These are phyloP conservation scores for Termitomyces sp. DNA, from an alignment of 768 basidiomycete genomes.

Conservation along the genomic window DNA sequence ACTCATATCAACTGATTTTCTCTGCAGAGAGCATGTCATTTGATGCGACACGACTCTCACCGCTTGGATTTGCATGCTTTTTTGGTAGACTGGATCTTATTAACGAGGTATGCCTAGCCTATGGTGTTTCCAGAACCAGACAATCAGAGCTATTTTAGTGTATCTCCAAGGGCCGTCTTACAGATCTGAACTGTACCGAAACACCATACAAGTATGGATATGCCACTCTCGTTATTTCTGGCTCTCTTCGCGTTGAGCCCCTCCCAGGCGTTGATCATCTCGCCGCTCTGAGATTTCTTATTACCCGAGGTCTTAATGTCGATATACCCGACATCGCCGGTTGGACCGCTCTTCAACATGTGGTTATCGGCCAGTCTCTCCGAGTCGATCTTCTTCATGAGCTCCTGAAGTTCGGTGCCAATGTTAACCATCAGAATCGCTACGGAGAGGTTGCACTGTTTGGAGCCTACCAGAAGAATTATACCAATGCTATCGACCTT, in stretches of 20 bases:
- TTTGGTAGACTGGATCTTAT: constrained; percentile 16
- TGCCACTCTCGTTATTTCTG: constrained; percentile 30
- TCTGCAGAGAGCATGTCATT: constrained; percentile 21
- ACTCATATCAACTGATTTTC: background rate
- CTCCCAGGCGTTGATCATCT: background rate
- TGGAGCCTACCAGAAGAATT: constrained; percentile 24
- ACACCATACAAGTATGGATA: constrained; percentile 40
- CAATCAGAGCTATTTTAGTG: background rate
- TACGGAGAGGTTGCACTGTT: constrained; percentile 41
- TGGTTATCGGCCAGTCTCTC: constrained; percentile 22
- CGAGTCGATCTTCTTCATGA: constrained; percentile 26
- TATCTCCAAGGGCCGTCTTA: constrained; percentile 13
- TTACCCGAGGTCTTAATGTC: constrained; percentile 32
- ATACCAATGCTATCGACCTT: constrained; percentile 30
- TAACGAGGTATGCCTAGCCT: constrained; percentile 14
- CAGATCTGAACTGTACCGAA: constrained; percentile 33
- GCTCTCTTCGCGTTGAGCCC: constrained; percentile 26
- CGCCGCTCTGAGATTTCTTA: constrained; percentile 23
- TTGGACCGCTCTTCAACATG: constrained; percentile 45
- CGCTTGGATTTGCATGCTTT: constrained; percentile 22
- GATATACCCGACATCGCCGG: constrained; percentile 41
- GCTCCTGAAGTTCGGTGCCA: constrained; percentile 39
- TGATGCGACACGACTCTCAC: constrained; percentile 18
- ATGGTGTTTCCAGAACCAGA: background rate
- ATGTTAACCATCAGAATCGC: constrained; percentile 42